Conservation (phyloP, 352 stramenopile species). For the Phytopythium aichiense region DNA sequence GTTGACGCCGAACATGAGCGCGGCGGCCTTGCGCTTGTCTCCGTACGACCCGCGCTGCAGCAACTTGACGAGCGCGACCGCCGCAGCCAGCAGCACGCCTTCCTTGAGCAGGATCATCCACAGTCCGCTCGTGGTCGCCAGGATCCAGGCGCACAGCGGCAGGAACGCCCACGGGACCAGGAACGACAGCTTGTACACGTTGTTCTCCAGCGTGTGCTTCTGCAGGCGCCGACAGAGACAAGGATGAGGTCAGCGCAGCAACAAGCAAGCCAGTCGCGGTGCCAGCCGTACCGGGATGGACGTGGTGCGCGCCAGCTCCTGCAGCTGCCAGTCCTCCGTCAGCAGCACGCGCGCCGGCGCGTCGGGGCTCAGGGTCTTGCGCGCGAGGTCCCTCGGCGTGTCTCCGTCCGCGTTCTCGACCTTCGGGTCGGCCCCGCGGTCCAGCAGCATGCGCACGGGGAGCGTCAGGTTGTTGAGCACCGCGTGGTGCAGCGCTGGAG, state of each 20-base stretch:
- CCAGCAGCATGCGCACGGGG: conserved; percentile 66
- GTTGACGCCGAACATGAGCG: conserved; percentile 73
- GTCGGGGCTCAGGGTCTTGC: conserved; percentile 23
- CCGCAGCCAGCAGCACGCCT: conserved; percentile 18
- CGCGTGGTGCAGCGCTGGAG: conserved; percentile 58
- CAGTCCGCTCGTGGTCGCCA: conserved; percentile 28
- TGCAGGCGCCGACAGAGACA: conserved; percentile 4
- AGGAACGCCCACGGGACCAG: conserved; percentile 67
- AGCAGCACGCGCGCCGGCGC: conserved; percentile 44
- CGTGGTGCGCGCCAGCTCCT: conserved; percentile 33
- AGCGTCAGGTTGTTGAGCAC: conserved; percentile 55
- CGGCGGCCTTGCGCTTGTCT: conserved; percentile 68
- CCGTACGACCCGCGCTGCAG: conserved; percentile 61
- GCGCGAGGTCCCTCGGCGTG: conserved; percentile 50
- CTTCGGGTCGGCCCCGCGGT: conserved; percentile 41
- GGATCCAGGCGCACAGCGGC: conserved; percentile 35
- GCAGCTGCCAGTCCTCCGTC: conserved; percentile 49
- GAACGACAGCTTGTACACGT: conserved; percentile 74
- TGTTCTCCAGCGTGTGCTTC: conserved; percentile 57
- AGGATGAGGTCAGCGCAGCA: background rate
- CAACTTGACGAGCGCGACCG: conserved; percentile 36
- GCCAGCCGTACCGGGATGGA: conserved; percentile 27
- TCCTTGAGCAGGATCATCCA: conserved; percentile 36
- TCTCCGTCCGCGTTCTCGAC: conserved; percentile 38
- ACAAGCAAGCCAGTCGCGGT: background rate